Base-by-base conservation (phyloP, 2,329 filamentous ascomycete species). In the Neonectria punicea region DNA sequence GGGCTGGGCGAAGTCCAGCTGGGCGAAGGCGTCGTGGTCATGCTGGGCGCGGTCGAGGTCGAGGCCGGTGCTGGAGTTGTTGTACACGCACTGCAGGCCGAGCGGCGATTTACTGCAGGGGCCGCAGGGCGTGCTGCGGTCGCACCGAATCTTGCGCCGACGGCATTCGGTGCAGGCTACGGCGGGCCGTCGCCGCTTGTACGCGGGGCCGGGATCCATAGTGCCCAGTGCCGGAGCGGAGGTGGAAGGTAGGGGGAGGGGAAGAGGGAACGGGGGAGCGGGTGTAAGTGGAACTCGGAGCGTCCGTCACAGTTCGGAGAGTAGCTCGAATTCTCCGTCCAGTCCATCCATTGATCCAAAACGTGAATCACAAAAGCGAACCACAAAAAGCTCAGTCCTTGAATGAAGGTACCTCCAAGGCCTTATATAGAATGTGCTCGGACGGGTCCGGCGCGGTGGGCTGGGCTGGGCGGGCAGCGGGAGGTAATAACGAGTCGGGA, bases 141-240 rank as follows among this genome's bases (percentile, higher is more conserved):
- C 67, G 54, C 67, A 69, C 11, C 65, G 57, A 16, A 65, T 67
- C 58, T 69, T 69, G 34, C 67, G 54, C 7, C 67, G 61, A 28
- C 67, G 65, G 20, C 67, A 69, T 32, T 69, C 62, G 18, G 62
- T 67, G 57, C 67, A 69, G 10, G 67, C 62, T 32, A 67, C 58
- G 28, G 67, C 67, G 10, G 67, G 67, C 20, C 67, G 66, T 25
- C 67, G 53, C 34, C 67, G 59, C 49, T 63, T 66, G 58, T 62
- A 41, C 8, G 65, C 58, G 10, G 67, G 67, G 7, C 67, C 67
- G 9, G 65, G 67, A 50, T 69, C 65, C 67, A 67, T 61, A 7
- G 2, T 46, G 20, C 9, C n/a, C n/a, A 6, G 18, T 44, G 32
- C 50, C 39, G 39, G 39, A 9, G 16, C 36, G 18, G 30, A 18